Evolutionary conservation across 495 filamentous ascomycete species (phyloP).

Genomic region (Hyphodiscus hymeniophilus): DNA sequence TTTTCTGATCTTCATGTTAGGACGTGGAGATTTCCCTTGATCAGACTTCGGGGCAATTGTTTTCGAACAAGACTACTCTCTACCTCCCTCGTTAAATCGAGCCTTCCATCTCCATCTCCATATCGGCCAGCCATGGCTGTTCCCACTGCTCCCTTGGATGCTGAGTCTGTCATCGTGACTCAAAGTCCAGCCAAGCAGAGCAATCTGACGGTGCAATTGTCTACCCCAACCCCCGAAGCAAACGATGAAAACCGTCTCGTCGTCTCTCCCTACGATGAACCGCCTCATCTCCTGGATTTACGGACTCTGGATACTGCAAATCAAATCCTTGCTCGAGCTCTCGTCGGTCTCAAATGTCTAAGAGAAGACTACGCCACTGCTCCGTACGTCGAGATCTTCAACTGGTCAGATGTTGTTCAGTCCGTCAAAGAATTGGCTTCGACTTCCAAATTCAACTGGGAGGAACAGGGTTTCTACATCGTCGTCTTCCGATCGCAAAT

Average conservation of each 20-base stretch:
- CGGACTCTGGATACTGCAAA: slow-evolving; percentile 51
- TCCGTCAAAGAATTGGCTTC: slow-evolving; percentile 39
- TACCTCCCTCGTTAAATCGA: neutral
- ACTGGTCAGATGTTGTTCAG: slow-evolving; percentile 58
- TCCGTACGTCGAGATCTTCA: slow-evolving; percentile 66
- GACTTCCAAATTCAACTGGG: slow-evolving; percentile 48
- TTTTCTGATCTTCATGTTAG: too few relatives aligned
- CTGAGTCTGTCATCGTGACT: neutral
- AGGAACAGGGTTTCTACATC: slow-evolving; percentile 61
- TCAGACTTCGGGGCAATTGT: too few relatives aligned
- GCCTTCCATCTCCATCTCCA: neutral
- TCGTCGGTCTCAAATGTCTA: slow-evolving; percentile 52
- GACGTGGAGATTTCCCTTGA: too few relatives aligned
- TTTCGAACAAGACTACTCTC: too few relatives aligned
- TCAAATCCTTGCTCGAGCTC: slow-evolving; percentile 60
- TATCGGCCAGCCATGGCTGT: slow-evolving; percentile 1
- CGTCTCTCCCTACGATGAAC: slow-evolving; percentile 64
- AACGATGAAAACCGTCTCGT: slow-evolving; percentile 40
- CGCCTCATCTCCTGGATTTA: slow-evolving; percentile 63
- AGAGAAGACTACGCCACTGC: slow-evolving; percentile 70
- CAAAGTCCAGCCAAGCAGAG: neutral
- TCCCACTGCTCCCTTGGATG: neutral
- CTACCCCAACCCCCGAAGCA: neutral
- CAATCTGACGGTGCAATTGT: neutral
- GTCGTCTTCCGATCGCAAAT: slow-evolving; percentile 74